These are phyloP conservation scores for Medicago truncatula DNA, from an alignment of 306 rosid genomes.

Conservation along the genomic window MtrunA17r5.0-ANR NC_053044.1:48849501-48850000, in stretches of 20 bases:
- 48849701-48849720: background rate
- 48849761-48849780: constrained; percentile 49
- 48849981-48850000: too few relatives aligned
- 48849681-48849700: constrained; percentile 11
- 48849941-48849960: background rate
- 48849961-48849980: too few relatives aligned
- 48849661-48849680: background rate
- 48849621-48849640: background rate
- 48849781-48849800: constrained; percentile 37
- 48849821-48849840: constrained; percentile 10
- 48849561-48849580: background rate
- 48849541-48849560: background rate
- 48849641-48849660: too few relatives aligned
- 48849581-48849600: background rate
- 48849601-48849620: background rate
- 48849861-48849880: constrained; percentile 27
- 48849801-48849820: constrained; percentile 23
- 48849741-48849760: constrained; percentile 43
- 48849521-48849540: background rate
- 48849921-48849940: background rate
- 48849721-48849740: constrained; percentile 40
- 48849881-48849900: constrained; percentile 29
- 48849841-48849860: constrained; percentile 46
- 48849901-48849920: constrained; percentile 1
- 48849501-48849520: too few relatives aligned